Evolutionary conservation across 2,329 filamentous ascomycete species (phyloP).

Genomic region (Xylaria sp.): DNA sequence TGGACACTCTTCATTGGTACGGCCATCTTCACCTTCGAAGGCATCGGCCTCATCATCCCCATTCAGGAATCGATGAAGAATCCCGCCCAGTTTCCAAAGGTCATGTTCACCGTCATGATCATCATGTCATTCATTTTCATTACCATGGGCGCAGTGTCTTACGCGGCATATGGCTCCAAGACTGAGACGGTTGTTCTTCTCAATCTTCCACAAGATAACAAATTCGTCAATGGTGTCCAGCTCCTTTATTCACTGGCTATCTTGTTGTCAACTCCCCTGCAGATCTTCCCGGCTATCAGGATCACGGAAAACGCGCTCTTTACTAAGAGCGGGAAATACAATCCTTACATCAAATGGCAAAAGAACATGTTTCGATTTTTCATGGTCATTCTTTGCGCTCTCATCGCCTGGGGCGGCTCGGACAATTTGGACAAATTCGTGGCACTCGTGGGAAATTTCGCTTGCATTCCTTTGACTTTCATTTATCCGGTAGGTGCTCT

Average conservation of each 20-base stretch:
- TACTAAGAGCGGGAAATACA: slow-evolving; percentile 92
- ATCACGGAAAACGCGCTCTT: slow-evolving; percentile 95
- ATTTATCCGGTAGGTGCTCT: slow-evolving; percentile 81
- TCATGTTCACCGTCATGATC: slow-evolving; percentile 87
- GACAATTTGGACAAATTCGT: slow-evolving; percentile 97
- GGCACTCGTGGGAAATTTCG: slow-evolving; percentile 91
- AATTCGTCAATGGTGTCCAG: slow-evolving; percentile 91
- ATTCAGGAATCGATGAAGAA: slow-evolving; percentile 97
- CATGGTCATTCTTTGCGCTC: slow-evolving; percentile 78
- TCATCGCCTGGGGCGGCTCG: slow-evolving; percentile 87
- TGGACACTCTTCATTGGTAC: slow-evolving; percentile 99
- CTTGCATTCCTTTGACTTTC: slow-evolving; percentile 93
- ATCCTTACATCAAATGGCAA: slow-evolving; percentile 98
- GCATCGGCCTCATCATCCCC: slow-evolving; percentile 93
- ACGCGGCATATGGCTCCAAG: slow-evolving; percentile 89
- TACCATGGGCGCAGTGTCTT: slow-evolving; percentile 86
- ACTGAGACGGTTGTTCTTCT: slow-evolving; percentile 96
- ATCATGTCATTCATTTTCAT: slow-evolving; percentile 89
- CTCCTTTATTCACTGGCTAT: slow-evolving; percentile 99
- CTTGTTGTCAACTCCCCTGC: slow-evolving; percentile 85
- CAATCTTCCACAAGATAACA: slow-evolving; percentile 93
- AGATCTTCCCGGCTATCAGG: slow-evolving; percentile 95
- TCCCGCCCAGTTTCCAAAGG: slow-evolving; percentile 81
- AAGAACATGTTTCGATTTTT: slow-evolving; percentile 97
- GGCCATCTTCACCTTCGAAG: slow-evolving; percentile 98